Percentiles rank a stretch among this genome's conserved stretches.
Conservation (phyloP, 306 rosid species). For the Vigna hirtella region DNA sequence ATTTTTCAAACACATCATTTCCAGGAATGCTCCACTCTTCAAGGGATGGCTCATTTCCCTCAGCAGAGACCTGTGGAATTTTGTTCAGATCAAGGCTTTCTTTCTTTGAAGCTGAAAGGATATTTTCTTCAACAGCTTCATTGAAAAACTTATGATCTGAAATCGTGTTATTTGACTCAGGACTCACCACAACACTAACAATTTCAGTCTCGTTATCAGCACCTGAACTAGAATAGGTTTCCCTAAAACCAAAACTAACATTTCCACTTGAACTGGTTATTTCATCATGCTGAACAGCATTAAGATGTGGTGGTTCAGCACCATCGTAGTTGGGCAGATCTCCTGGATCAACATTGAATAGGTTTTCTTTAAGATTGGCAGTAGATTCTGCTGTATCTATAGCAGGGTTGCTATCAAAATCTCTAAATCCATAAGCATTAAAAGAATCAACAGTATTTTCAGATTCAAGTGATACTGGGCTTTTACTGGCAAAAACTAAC, state of each 20-base stretch:
- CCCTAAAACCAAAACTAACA: conserved; percentile 44
- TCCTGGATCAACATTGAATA: conserved; percentile 51
- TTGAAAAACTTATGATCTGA: conserved; percentile 52
- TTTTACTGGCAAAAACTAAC: conserved; percentile 48
- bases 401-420: conserved; percentile 52
- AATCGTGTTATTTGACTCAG: conserved; percentile 48
- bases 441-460: conserved; percentile 59
- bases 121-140: conserved; percentile 48
- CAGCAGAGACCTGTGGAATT: conserved; percentile 51
- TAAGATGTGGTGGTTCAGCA: conserved; percentile 44
- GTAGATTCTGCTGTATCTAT: conserved; percentile 57
- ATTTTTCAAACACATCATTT: conserved; percentile 48
- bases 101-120: conserved; percentile 49
- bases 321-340: conserved; percentile 49
- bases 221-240: conserved; percentile 42
- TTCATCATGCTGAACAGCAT: conserved; percentile 61
- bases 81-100: conserved; percentile 53
- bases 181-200: conserved; percentile 45
- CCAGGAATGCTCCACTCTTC: conserved; percentile 52
- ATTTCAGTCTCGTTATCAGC: conserved; percentile 50
- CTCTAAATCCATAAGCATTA: conserved; percentile 57
- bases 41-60: conserved; percentile 54
- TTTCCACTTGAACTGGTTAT: conserved; percentile 45
- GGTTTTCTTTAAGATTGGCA: conserved; percentile 56
- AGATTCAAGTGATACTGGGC: conserved; percentile 51